Evolutionary conservation across 306 rosid genomes (phyloP).

Genomic region (Vigna radiata): DNA sequence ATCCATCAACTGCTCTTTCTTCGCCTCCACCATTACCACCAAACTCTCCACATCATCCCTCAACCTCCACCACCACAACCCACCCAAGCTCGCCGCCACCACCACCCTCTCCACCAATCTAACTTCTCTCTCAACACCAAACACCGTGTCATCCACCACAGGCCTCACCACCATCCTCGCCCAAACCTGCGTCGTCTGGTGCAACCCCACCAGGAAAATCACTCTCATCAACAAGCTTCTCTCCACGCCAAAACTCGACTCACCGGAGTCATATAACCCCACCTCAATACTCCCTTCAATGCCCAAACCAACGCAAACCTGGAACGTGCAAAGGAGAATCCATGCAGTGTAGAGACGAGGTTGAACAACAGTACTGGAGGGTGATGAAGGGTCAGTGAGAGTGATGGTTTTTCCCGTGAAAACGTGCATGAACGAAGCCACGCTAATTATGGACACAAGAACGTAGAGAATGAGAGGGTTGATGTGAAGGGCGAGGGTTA

Average conservation of each 20-base stretch:
- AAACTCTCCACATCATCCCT: slow-evolving; percentile 73
- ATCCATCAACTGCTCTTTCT: slow-evolving; percentile 59
- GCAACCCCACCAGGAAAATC: slow-evolving; percentile 74
- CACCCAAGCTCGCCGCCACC: slow-evolving; percentile 60
- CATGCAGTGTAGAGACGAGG: slow-evolving; percentile 63
- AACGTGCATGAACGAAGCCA: slow-evolving; percentile 56
- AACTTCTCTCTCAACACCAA: slow-evolving; percentile 53
- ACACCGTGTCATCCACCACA: slow-evolving; percentile 82
- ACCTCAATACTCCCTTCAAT: slow-evolving; percentile 58
- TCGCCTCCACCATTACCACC: slow-evolving; percentile 66
- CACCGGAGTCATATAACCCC: slow-evolving; percentile 42
- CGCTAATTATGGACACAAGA: slow-evolving; percentile 56
- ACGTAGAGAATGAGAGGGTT: slow-evolving; percentile 56
- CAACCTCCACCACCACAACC: slow-evolving; percentile 85
- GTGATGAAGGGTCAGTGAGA: slow-evolving; percentile 25
- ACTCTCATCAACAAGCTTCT: slow-evolving; percentile 55
- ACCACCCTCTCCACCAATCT: slow-evolving; percentile 64
- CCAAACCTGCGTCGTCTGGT: slow-evolving; percentile 79
- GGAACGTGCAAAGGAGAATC: slow-evolving; percentile 67
- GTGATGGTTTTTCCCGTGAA: slow-evolving; percentile 52
- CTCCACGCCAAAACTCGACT: slow-evolving; percentile 33
- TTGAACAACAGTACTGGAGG: slow-evolving; percentile 21
- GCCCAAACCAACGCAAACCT: slow-evolving; percentile 74
- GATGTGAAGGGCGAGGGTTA: slow-evolving; percentile 46
- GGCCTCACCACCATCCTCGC: slow-evolving; percentile 77